Base-by-base conservation (phyloP, 2,329 filamentous ascomycete species). In the Aspergillus vadensis region DNA sequence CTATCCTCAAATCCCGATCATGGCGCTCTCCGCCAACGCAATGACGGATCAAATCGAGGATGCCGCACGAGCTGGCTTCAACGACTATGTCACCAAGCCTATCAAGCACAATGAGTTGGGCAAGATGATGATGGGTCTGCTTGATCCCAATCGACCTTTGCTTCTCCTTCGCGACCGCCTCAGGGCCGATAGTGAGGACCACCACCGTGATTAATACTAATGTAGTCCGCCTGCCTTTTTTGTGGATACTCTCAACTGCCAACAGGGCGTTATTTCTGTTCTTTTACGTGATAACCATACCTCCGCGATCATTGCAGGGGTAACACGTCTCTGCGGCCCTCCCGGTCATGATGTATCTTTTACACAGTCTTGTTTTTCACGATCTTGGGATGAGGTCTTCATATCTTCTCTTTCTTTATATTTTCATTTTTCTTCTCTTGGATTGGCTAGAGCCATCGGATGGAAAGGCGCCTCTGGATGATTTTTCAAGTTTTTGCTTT, bases 21-120 rank as follows among this genome's bases (percentile, higher is more conserved):
- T 82, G 79, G 79, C 79, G 47, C 70, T 82, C 50, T 81, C 79
- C 9, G 80, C 80, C 19, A 81, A 81, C 66, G 79, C 79, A 38
- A 81, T 82, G 79, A 79, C 76, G 19, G 80, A 82, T 64, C 79
- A 81, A 61, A 79, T 80, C 54, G 77, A 80, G 59, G 73, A 80
- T 56, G 79, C 79, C 17, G 77, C 77, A 2, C 74, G 72, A 10
- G 79, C 79, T 49, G 80, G 80, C 23, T 82, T 82, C 69, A 81
- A 80, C 57, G 78, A 81, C 68, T 82, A 82, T 64, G 74, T 81
- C 57, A 81, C 80, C 38, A 82, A 82, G 61, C 80, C 80, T 25
- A 81, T 82, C 63, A 80, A 80, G 61, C 80, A 80, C 64, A 81
- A 80, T 60, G 77, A 80, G 67, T 65, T 82, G 17, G 80, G 79